phyloP scores from a whole-genome alignment of 2,329 filamentous ascomycete genomes.

The Diaporthe aspalathi region DNA sequence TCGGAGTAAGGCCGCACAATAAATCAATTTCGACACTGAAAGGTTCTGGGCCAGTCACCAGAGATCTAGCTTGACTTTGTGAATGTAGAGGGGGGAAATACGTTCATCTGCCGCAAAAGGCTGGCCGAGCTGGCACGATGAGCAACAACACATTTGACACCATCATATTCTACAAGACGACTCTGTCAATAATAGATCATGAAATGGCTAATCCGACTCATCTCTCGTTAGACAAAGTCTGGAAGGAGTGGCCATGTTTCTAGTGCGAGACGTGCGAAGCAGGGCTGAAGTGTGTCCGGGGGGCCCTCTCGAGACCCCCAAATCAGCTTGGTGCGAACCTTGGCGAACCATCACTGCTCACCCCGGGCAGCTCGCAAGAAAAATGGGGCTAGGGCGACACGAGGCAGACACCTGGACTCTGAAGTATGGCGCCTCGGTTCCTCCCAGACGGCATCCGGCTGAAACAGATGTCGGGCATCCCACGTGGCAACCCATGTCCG shows the following conservation, averaged over 20 bases:
- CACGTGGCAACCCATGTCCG: background rate
- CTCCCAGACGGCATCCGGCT: slow-evolving; percentile 25
- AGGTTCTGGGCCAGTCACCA: too few species aligned
- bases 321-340: background rate
- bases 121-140: too few species aligned
- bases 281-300: background rate
- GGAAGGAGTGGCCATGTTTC: background rate
- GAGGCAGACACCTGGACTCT: background rate
- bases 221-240: too few species aligned
- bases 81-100: too few species aligned
- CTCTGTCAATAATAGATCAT: too few species aligned
- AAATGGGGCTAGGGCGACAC: background rate
- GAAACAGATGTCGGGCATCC: slow-evolving; percentile 9
- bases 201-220: accelerated
- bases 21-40: too few species aligned
- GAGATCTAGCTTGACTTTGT: too few species aligned
- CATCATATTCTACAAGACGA: too few species aligned
- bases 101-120: too few species aligned
- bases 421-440: slow-evolving; percentile 1
- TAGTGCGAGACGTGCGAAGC: background rate
- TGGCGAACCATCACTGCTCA: background rate
- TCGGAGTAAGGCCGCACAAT: background rate
- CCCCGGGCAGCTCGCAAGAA: slow-evolving; percentile 3
- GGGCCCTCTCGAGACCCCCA: slow-evolving; percentile 15
- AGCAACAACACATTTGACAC: too few species aligned